Evolutionary conservation across 2,329 filamentous ascomycete species (phyloP).

Genomic region (Aureobasidium sp.): DNA sequence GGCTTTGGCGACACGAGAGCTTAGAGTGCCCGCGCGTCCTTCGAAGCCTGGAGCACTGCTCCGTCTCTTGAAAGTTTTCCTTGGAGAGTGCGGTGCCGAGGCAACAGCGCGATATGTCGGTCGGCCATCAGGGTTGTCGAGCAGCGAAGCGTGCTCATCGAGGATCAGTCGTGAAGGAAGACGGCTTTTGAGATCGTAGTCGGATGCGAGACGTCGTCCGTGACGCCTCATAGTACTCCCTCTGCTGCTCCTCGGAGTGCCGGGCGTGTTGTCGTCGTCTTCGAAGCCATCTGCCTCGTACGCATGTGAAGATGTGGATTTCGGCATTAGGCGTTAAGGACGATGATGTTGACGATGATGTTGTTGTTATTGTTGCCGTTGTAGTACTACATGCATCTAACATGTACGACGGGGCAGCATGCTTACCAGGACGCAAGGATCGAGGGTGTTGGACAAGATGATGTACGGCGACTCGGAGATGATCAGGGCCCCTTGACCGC

Average conservation of each 20-base stretch:
- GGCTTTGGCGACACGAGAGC: conserved; percentile 49
- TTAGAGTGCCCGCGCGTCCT: conserved; percentile 21
- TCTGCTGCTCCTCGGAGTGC: neutral
- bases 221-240: neutral
- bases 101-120: conserved; percentile 38
- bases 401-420: conserved; percentile 1
- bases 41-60: neutral
- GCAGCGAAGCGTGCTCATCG: conserved; percentile 44
- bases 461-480: neutral
- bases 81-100: conserved; percentile 26
- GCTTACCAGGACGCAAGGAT: neutral
- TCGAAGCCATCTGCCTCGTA: conserved; percentile 4
- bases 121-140: conserved; percentile 33
- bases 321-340: conserved; percentile 25
- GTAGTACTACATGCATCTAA: neutral
- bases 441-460: conserved; percentile 1
- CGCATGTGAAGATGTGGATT: conserved; percentile 27
- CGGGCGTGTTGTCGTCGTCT: neutral
- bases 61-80: conserved; percentile 1
- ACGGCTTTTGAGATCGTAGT: conserved; percentile 30
- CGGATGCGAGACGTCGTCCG: conserved; percentile 22
- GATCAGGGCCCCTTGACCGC: conserved; percentile 13
- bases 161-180: conserved; percentile 25
- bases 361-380: too few relatives aligned
- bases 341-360: too few relatives aligned